Evolutionary conservation across 129 eudicot genomes (phyloP), one percentile per base, ranked within the genome.

Genomic region (Tagetes patula): DNA sequence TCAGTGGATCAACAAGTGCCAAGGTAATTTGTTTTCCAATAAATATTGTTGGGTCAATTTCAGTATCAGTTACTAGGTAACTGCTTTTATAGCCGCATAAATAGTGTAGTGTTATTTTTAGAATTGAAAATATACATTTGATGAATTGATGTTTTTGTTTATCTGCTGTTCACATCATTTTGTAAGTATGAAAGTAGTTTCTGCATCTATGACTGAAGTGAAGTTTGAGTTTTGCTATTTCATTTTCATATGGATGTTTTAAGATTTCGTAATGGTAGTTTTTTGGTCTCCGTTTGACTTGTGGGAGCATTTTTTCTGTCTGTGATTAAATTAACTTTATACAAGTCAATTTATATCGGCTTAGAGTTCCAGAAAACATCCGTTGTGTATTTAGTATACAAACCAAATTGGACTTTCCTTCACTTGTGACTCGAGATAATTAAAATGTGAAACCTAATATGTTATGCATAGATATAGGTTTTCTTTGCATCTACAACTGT

Each of bases 1-100:
- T 93, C 76, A 93, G 98, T 83, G 98, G 98, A 46, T 89, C 98
- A 27, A 93, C 98, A 53, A 85, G 81, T 87, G 88, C 96, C 47
- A 93, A 87, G 95, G 96, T 89, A 74, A 45, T 58, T 33, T 39
- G 48, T 42, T 41, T 20, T 10, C 2, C n/a, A 27, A 0, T 71
- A 1, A 69, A 38, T 14, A 50, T 67, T 65, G 38, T 41, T 53
- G 43, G 41, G 39, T 58, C 56, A 14, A 42, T 30, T 64, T 75
- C 65, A 30, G 42, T 50, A 9, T 34, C 65, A 75, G 5, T 46
- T 66, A 30, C 53, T 42, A 66, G 10, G 6, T 66, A 66, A 66
- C 6, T 67, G 5, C 39, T 46, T 13, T 5, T 12, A 33, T 6
- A 2, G 14, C 3, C 27, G 33, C 58, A 67, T 0, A n/a, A 31